phyloP scores from a whole-genome alignment of 192 early-diverging fungal genomes.

The Coemansia reversa region DNA sequence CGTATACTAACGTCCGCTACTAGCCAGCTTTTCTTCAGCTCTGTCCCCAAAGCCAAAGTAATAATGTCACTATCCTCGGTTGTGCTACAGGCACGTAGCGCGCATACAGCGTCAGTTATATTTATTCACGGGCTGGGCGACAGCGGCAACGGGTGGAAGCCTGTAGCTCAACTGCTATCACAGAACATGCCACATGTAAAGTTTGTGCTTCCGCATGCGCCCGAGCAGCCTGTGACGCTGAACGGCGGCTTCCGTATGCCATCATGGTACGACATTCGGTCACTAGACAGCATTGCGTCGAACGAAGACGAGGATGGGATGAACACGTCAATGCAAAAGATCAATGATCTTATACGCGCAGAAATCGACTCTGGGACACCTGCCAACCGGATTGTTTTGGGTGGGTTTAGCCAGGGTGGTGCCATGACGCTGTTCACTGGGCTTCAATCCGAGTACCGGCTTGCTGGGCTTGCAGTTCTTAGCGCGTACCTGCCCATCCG shows the following conservation, averaged over 20 bases:
- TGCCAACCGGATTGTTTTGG: constrained; percentile 80
- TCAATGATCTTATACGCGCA: constrained; percentile 61
- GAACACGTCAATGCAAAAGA: constrained; percentile 58
- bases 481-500: constrained; percentile 78
- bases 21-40: not conserved
- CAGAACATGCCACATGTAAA: constrained; percentile 77
- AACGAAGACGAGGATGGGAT: constrained; percentile 74
- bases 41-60: not conserved
- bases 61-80: constrained; percentile 41
- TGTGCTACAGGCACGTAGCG: constrained; percentile 50
- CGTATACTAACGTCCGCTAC: not conserved
- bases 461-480: constrained; percentile 70
- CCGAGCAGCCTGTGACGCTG: constrained; percentile 64
- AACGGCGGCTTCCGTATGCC: constrained; percentile 84
- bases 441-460: constrained; percentile 66
- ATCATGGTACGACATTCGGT: constrained; percentile 85
- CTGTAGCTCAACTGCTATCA: constrained; percentile 28
- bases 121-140: constrained; percentile 82
- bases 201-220: constrained; percentile 87
- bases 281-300: constrained; percentile 50
- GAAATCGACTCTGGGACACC: constrained; percentile 82
- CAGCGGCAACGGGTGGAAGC: constrained; percentile 59
- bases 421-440: constrained; percentile 72
- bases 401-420: constrained; percentile 93
- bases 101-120: constrained; percentile 79